Base-by-base conservation (phyloP, 148 eudicot genomes). In the Selenicereus undatus region DNA sequence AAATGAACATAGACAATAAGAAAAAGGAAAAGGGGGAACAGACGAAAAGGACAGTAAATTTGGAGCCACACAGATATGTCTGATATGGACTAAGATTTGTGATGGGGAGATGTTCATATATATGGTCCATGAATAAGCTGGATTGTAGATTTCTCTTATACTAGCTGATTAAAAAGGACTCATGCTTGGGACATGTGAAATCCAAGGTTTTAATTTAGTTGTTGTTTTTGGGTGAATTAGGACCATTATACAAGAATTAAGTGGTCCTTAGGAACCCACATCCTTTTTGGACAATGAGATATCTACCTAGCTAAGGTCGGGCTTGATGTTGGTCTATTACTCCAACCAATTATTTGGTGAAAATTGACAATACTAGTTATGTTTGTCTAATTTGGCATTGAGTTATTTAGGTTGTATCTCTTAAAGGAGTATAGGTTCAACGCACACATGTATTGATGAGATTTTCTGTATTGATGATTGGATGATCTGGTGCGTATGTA, bases 1-100 rank as follows among this genome's bases (percentile, higher is more conserved):
- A 62, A 62, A n/a, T 29, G 27, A 62, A 22, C 10, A 21, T 3
- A n/a, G 68, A 56, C 62, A 14, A 56, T 2, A 11, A 1, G 18
- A 18, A 62, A 62, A 62, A 62, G 68, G 17, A 62, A n/a, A 62
- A 62, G n/a, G 11, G 4, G 68, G 17, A n/a, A n/a, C 27, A 62
- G n/a, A 62, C 4, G 68, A 62, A n/a, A 62, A 62, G 76, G 76
- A 71, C 42, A 35, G 32, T 73, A 10, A 36, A 17, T 42, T 73
- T 73, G 76, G 76, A 73, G 76, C 58, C 76, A 73, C 58, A 73
- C 32, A 73, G 3, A 71, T 32, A 71, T 62, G 68, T 62, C 68
- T 62, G 17, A 62, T 62, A 62, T 62, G 11, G 22, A 62, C 27
- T 8, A 4, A 45, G 50, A 48, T 73, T 10, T 73, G 11, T 9